A percentile compares a stretch with the other conserved stretches of the same genome.
Evolutionary conservation across 805 yeast genomes (phyloP).

Genomic region (Candida gorgasii): DNA sequence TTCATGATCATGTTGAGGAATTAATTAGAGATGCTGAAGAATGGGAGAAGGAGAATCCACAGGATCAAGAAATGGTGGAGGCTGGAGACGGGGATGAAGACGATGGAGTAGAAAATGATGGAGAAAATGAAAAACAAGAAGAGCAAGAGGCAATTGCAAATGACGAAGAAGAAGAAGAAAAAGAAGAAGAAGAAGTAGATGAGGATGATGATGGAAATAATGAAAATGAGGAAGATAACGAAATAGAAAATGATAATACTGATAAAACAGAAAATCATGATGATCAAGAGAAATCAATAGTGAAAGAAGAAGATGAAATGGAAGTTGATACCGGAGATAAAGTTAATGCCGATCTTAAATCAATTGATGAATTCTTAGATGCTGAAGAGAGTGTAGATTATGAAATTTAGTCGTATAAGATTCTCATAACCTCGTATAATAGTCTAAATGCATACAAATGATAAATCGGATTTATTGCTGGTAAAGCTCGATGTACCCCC

Average conservation of each 20-base stretch:
- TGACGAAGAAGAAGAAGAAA: slow-evolving; percentile 8
- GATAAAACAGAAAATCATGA: background rate
- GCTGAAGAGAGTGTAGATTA: slow-evolving; percentile 42
- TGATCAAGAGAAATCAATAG: background rate
- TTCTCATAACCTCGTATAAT: background rate
- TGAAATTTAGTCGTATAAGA: slow-evolving; percentile 16
- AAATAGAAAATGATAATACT: slow-evolving; percentile 11
- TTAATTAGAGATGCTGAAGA: slow-evolving; percentile 25
- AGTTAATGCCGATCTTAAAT: background rate
- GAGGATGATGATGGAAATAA: slow-evolving; percentile 3
- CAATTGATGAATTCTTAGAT: slow-evolving; percentile 37
- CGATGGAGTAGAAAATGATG: slow-evolving; percentile 13
- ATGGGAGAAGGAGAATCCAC: slow-evolving; percentile 10
- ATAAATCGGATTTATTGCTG: too few species aligned
- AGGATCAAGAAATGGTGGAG: slow-evolving; percentile 3
- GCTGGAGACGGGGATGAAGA: slow-evolving; percentile 10
- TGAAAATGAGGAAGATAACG: slow-evolving; percentile 3
- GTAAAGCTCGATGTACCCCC: too few species aligned
- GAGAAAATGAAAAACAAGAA: slow-evolving; percentile 12
- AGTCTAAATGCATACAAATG: too few species aligned
- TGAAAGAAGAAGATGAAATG: background rate
- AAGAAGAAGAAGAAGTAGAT: slow-evolving; percentile 1
- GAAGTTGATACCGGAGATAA: background rate
- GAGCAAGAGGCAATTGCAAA: slow-evolving; percentile 11
- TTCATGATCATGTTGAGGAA: slow-evolving; percentile 26